Evolutionary conservation across 176 grass and related monocot genomes (phyloP).

Genomic region (Canna indica): DNA sequence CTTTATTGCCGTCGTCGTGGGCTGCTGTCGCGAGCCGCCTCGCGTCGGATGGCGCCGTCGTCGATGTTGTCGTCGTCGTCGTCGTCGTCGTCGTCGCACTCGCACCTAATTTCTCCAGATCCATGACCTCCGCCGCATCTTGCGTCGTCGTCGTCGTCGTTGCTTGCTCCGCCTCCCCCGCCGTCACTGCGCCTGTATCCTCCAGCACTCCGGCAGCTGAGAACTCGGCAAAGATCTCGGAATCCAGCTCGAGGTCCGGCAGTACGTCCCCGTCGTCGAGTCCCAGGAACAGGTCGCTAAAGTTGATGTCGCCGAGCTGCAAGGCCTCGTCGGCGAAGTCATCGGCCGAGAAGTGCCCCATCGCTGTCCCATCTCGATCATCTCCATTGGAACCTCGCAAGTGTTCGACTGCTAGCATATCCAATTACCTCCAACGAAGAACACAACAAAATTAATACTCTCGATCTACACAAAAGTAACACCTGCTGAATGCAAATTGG

Average conservation of each 20-base stretch:
- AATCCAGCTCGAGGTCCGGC: slow-evolving; percentile 85
- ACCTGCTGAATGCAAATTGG: no score
- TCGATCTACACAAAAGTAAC: no score
- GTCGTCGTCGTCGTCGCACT: slow-evolving; percentile 28
- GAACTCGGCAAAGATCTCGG: slow-evolving; percentile 71
- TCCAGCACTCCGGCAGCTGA: background rate
- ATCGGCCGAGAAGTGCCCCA: slow-evolving; percentile 27
- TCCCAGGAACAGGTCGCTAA: slow-evolving; percentile 51
- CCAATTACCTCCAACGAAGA: background rate
- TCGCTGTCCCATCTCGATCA: background rate
- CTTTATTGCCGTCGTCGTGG: slow-evolving; percentile 36
- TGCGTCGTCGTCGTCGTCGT: slow-evolving; percentile 2
- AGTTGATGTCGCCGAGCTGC: slow-evolving; percentile 81
- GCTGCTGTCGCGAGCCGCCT: slow-evolving; percentile 36
- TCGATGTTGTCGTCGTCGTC: slow-evolving; percentile 2
- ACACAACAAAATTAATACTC: no score
- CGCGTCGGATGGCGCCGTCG: slow-evolving; percentile 14
- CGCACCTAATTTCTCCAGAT: slow-evolving; percentile 11
- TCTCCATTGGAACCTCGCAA: slow-evolving; percentile 9
- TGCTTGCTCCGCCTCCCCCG: background rate
- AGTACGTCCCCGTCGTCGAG: slow-evolving; percentile 69
- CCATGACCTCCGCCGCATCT: slow-evolving; percentile 1
- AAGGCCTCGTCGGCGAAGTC: slow-evolving; percentile 15
- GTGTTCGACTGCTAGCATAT: slow-evolving; percentile 3
- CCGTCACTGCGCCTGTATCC: background rate